Percentiles rank a stretch among this genome's conserved stretches.
These are phyloP conservation scores for Obelidium mucronatum DNA, from an alignment of 192 early-diverging fungal species.

Conservation along the genomic window DNA sequence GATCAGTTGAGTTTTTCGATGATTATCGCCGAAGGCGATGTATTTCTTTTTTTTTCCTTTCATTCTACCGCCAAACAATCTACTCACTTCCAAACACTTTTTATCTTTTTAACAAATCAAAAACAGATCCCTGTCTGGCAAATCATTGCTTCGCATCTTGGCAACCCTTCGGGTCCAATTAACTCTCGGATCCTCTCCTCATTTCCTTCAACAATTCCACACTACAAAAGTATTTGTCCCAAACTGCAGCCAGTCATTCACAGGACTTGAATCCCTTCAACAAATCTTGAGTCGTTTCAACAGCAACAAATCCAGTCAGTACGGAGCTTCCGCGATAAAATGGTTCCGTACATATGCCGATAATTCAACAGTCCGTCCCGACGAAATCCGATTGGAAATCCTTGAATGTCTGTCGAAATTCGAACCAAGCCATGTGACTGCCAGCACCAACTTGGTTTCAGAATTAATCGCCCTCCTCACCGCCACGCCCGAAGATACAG, in stretches of 20 bases:
- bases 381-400: constrained; percentile 32
- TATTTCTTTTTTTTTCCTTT: not conserved
- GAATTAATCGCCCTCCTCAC: constrained; percentile 6
- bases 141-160: constrained; percentile 3
- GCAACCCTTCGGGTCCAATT: constrained; percentile 14
- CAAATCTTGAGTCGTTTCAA: constrained; percentile 8
- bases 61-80: not conserved
- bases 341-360: not conserved
- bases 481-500: not conserved
- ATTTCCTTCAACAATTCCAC: not conserved
- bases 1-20: constrained; percentile 12
- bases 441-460: constrained; percentile 3
- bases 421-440: not conserved
- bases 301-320: not conserved
- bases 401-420: constrained; percentile 24
- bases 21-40: not conserved
- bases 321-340: not conserved
- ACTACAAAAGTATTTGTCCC: not conserved
- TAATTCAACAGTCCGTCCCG: constrained; percentile 5
- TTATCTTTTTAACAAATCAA: no score
- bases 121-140: no score
- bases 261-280: constrained; percentile 21
- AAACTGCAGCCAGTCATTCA: not conserved
- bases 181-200: not conserved
- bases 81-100: not conserved